phyloP scores from a whole-genome alignment of 805 yeast genomes.

The Metschnikowia shivogae region DNA sequence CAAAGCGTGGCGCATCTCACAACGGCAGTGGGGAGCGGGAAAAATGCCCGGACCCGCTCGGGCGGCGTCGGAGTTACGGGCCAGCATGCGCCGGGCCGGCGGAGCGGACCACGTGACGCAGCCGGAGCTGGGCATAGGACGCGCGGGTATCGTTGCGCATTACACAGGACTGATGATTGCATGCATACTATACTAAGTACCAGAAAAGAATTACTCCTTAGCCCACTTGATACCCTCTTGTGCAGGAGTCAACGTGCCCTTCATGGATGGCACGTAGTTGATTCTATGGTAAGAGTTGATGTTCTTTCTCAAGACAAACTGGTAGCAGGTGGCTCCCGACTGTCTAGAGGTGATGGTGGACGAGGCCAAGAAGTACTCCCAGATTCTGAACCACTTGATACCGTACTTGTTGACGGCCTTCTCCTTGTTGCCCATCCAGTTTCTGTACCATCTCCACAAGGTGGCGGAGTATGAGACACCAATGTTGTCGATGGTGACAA shows the following conservation, averaged over 20 bases:
- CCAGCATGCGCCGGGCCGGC: conserved; percentile 1
- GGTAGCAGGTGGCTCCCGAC: conserved; percentile 90
- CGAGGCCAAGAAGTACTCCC: conserved; percentile 85
- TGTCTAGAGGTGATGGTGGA: conserved; percentile 86
- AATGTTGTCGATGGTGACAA: conserved; percentile 76
- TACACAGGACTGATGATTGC: background rate
- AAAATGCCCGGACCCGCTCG: too few species aligned
- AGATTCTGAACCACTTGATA: conserved; percentile 83
- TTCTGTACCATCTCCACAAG: conserved; percentile 90
- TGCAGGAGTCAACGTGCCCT: conserved; percentile 62
- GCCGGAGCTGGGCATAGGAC: background rate
- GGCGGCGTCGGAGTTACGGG: background rate
- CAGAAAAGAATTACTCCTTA: conserved; percentile 21
- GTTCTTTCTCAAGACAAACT: conserved; percentile 86
- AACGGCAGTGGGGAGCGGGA: too few species aligned
- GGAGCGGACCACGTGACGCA: background rate
- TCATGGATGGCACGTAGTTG: conserved; percentile 74
- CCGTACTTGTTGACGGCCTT: conserved; percentile 77
- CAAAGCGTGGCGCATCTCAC: too few species aligned
- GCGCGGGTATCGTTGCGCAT: background rate
- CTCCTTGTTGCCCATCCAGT: conserved; percentile 85
- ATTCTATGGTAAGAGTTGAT: conserved; percentile 79
- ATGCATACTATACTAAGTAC: background rate
- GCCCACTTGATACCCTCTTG: conserved; percentile 57
- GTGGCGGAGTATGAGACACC: conserved; percentile 94